Percentiles rank a stretch among this genome's conserved stretches.
Conservation (phyloP, 768 basidiomycete genomes). For the Amanita phalloides region DNA sequence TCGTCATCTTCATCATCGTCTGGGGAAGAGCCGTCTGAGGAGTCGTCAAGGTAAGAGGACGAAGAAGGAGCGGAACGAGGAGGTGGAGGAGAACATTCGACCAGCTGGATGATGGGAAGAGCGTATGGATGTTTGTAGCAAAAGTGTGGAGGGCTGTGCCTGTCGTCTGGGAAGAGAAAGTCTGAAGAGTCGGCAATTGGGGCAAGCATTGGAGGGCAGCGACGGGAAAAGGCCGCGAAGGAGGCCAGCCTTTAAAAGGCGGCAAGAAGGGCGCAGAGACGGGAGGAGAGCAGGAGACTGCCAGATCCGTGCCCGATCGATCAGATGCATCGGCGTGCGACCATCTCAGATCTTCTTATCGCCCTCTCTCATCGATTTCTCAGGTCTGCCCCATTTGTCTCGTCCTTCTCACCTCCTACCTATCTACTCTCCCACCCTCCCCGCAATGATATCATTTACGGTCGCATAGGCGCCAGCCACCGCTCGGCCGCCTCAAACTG, state of each 20-base stretch:
- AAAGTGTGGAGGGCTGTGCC: slow-evolving; percentile 24
- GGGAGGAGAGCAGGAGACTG: slow-evolving; percentile 5
- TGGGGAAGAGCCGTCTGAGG: slow-evolving; percentile 17
- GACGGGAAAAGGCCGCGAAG: slow-evolving; percentile 9
- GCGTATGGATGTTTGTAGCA: slow-evolving; percentile 37
- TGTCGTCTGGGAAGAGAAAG: slow-evolving; percentile 20
- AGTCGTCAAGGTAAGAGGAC: slow-evolving; percentile 22
- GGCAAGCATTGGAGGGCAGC: slow-evolving; percentile 7
- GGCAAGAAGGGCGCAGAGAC: not conserved
- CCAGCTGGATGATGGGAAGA: slow-evolving; percentile 64
- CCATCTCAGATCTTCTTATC: slow-evolving; percentile 17
- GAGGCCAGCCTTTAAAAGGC: slow-evolving; percentile 7
- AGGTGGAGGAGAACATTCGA: slow-evolving; percentile 54
- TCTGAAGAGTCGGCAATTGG: slow-evolving; percentile 13
- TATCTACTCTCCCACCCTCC: slow-evolving; percentile 3
- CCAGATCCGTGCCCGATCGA: slow-evolving; percentile 16
- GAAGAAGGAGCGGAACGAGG: slow-evolving; percentile 31
- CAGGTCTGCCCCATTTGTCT: slow-evolving; percentile 13
- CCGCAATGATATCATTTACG: slow-evolving; percentile 41
- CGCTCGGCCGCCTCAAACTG: slow-evolving; percentile 94
- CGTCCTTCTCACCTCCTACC: slow-evolving; percentile 4
- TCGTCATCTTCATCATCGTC: slow-evolving; percentile 27
- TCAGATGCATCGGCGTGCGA: slow-evolving; percentile 15
- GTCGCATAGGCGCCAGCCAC: slow-evolving; percentile 89
- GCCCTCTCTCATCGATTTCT: slow-evolving; percentile 15